phyloP scores from a whole-genome alignment of 2,329 filamentous ascomycete genomes.

The Fusarium mangiferae region DNA sequence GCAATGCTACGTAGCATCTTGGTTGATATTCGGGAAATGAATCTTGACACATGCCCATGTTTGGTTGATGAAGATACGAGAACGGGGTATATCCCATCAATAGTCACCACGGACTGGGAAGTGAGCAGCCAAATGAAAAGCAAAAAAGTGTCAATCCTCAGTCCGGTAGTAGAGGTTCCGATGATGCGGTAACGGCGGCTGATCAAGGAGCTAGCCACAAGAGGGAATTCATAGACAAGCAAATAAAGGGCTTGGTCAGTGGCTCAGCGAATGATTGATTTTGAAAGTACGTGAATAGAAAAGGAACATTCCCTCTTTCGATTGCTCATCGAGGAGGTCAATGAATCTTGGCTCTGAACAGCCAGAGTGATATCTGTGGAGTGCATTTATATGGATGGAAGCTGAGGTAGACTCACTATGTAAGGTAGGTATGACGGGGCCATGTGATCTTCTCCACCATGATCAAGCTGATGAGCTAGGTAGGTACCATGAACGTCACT shows the following conservation, averaged over 20 bases:
- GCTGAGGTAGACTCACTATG: not conserved
- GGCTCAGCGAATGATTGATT: not conserved
- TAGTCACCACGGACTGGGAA: not conserved
- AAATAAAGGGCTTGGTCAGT: not conserved
- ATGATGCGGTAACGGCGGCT: not conserved
- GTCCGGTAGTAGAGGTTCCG: not conserved
- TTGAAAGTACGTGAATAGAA: not conserved
- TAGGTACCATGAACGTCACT: not conserved
- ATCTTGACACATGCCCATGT: not conserved
- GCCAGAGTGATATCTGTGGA: not conserved
- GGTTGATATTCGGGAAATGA: not conserved
- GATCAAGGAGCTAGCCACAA: not conserved
- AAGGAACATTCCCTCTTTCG: not conserved
- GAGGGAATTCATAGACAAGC: not conserved
- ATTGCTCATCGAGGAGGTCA: not conserved
- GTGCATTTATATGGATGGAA: not conserved
- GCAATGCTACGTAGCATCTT: not conserved
- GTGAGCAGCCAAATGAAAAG: not conserved
- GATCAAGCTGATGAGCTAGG: not conserved
- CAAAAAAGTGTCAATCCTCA: not conserved
- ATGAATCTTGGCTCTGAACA: not conserved
- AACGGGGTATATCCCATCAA: not conserved
- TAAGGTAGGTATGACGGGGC: not conserved
- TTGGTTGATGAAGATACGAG: not conserved
- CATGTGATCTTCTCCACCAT: constrained; percentile 4